Evolutionary conservation across 208 protist genomes (phyloP), one percentile per base, ranked within the genome.

Genomic region (Acanthamoeba quina): DNA sequence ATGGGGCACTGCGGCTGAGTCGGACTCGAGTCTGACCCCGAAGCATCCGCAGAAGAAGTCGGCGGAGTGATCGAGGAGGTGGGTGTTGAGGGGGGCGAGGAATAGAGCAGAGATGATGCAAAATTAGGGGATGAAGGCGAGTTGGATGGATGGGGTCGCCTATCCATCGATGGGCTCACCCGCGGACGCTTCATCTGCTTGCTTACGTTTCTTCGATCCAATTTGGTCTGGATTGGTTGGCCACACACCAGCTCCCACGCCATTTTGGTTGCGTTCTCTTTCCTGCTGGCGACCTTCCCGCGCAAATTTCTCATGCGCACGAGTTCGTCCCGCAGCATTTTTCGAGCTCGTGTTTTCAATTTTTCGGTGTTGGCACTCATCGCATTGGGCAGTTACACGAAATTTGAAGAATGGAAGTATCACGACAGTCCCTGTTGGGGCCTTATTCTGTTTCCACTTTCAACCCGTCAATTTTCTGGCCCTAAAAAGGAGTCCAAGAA

Each of bases 121-220:
- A 52, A 82, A 17, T 26, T 82, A 82, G 72, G 72, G 37, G 72
- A 82, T 3, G 72, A 82, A 9, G 72, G 68, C 37, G 68, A 34
- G 24, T 64, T n/a, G 15, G 64, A 72, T 37, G 29, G 29, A 72
- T 31, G 64, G 64, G 72, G 72, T 17, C 41, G 72, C 44, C 34
- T 44, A 11, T 82, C 72, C 41, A 82, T 34, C 29, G 41, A 34
- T 5, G 72, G 34, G n/a, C 41, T 82, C 72, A 82, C 44, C 72
- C 72, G 72, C 17, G 72, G 72, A n/a, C 72, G 29, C 52, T 82
- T 82, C 72, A 82, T 82, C 9, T 37, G 64, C 26, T 31, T 26
- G 29, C n/a, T 72, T 64, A n/a, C n/a, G 64, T 41, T 72, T 19
- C 26, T 29, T 72, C 6, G 58, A 29, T 64, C 58, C 58, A 64